Conservation (phyloP, 169 alveolate genomes). For the Babesia bigemina region DNA sequence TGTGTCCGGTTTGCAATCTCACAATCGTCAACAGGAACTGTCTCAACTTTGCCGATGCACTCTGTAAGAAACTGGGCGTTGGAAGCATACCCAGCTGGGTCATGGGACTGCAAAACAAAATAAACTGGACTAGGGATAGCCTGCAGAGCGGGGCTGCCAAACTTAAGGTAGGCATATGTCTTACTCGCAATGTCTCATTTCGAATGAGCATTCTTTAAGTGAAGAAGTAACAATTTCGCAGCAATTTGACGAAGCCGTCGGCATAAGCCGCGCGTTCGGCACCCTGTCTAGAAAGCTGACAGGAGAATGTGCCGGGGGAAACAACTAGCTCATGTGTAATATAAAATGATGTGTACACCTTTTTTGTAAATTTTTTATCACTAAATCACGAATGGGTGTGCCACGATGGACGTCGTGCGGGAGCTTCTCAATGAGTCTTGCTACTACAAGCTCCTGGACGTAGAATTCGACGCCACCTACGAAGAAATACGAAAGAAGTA, state of each 20-base stretch:
- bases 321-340: slow-evolving; percentile 4
- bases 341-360: background rate
- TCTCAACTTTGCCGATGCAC: slow-evolving; percentile 63
- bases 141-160: slow-evolving; percentile 64
- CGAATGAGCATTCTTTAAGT: too few species aligned
- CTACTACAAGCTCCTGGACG: slow-evolving; percentile 83
- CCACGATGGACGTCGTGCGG: slow-evolving; percentile 17
- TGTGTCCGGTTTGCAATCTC: background rate
- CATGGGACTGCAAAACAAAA: slow-evolving; percentile 80
- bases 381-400: background rate
- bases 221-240: background rate
- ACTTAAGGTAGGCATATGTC: slow-evolving; percentile 36
- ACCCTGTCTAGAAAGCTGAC: slow-evolving; percentile 43
- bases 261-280: slow-evolving; percentile 61
- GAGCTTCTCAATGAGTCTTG: slow-evolving; percentile 40
- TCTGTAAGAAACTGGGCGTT: slow-evolving; percentile 63
- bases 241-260: slow-evolving; percentile 60
- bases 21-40: slow-evolving; percentile 47
- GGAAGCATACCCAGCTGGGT: slow-evolving; percentile 79
- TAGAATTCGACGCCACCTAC: slow-evolving; percentile 76
- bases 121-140: slow-evolving; percentile 74
- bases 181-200: background rate
- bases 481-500: slow-evolving; percentile 84
- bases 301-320: slow-evolving; percentile 51
- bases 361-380: background rate